phyloP scores from a whole-genome alignment of 1,139 yeast species.

The Meyerozyma athensensis region DNA sequence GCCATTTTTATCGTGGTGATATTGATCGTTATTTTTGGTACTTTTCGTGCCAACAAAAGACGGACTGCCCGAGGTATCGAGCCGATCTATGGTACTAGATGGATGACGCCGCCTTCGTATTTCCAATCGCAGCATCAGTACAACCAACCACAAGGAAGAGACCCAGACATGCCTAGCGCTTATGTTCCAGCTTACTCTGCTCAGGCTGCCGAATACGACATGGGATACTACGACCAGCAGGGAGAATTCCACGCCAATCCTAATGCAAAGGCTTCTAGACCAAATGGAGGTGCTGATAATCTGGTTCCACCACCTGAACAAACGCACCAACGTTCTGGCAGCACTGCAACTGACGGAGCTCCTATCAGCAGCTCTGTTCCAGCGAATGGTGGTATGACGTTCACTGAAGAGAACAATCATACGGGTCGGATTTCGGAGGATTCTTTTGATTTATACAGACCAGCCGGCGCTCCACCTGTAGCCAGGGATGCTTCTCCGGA shows the following conservation, averaged over 20 bases:
- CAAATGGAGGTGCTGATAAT: not conserved
- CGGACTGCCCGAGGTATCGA: constrained; percentile 57
- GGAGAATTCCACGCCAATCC: constrained; percentile 51
- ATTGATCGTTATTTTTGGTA: constrained; percentile 44
- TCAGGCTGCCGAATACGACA: constrained; percentile 61
- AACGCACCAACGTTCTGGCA: constrained; percentile 1
- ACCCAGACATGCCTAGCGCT: constrained; percentile 32
- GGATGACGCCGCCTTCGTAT: constrained; percentile 92
- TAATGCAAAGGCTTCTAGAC: constrained; percentile 14
- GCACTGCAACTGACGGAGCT: not conserved
- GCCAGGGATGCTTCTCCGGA: not conserved
- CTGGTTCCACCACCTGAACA: constrained; percentile 1
- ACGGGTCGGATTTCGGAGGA: not conserved
- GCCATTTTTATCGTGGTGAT: constrained; percentile 49
- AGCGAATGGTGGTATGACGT: not conserved
- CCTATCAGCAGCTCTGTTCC: constrained; percentile 2
- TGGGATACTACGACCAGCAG: constrained; percentile 72
- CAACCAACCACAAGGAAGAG: constrained; percentile 34
- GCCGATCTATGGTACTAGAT: constrained; percentile 79
- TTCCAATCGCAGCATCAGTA: constrained; percentile 65
- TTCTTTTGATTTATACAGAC: constrained; percentile 3
- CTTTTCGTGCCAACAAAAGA: constrained; percentile 54
- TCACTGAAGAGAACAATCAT: not conserved
- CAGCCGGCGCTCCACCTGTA: constrained; percentile 3
- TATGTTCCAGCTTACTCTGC: constrained; percentile 68